A percentile compares a stretch with the other conserved stretches of the same genome.
Conservation (phyloP, 2,329 filamentous ascomycete species). For the Claviceps capensis region DNA sequence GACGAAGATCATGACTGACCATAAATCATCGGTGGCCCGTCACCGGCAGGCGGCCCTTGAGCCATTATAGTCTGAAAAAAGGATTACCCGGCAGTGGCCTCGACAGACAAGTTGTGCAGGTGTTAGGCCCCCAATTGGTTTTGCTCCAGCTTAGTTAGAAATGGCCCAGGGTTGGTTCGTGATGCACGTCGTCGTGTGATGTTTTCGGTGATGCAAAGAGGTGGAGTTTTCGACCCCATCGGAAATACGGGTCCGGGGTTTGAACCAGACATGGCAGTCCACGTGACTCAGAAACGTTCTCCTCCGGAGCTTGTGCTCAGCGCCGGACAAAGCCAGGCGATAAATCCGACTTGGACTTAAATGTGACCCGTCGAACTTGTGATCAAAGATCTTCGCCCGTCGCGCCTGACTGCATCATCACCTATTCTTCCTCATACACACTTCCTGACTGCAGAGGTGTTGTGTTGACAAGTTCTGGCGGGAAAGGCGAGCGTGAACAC, state of each 20-base stretch:
- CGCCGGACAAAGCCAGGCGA: slow-evolving; percentile 5
- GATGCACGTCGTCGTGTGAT: no score
- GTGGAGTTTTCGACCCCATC: not conserved
- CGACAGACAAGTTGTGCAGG: not conserved
- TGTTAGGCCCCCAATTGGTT: no score
- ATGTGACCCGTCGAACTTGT: slow-evolving; percentile 3
- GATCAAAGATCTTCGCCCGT: slow-evolving; percentile 1
- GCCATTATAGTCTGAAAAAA: slow-evolving; percentile 10
- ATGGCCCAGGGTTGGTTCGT: no score
- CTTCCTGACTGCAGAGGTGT: not conserved
- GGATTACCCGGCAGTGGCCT: not conserved
- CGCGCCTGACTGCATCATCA: not conserved
- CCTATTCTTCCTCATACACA: not conserved
- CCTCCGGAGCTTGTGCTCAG: not conserved
- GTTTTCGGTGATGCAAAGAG: not conserved
- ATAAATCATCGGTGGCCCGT: slow-evolving; percentile 12
- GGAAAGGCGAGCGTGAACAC: not conserved
- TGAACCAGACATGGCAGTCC: not conserved
- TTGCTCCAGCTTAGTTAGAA: no score
- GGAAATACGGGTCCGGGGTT: no score
- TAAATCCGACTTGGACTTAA: not conserved
- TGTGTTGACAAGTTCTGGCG: no score
- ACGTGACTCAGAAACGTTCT: not conserved
- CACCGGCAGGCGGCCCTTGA: slow-evolving; percentile 10
- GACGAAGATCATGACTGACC: slow-evolving; percentile 13